Percentiles rank a stretch among this genome's conserved stretches.
Conservation (phyloP, 208 protist genomes). For the Leishmania aethiopica region DNA sequence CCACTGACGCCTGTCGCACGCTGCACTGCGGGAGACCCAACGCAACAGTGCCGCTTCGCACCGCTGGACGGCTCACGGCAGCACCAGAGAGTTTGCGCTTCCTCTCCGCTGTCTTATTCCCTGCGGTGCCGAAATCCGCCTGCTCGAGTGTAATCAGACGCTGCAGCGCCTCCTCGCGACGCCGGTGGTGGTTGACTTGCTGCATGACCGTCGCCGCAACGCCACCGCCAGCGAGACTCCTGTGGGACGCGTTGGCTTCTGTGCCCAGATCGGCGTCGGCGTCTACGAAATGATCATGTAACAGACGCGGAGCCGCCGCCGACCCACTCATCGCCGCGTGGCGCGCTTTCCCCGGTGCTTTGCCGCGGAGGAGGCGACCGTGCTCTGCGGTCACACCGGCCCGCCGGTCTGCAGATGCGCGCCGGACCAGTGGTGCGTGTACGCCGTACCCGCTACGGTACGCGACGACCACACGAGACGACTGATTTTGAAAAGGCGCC, state of each 20-base stretch:
- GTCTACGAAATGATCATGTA: not conserved
- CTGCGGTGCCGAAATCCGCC: conserved; percentile 15
- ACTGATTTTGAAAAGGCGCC: not conserved
- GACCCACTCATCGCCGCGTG: not conserved
- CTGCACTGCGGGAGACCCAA: conserved; percentile 6
- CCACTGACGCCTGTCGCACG: not conserved
- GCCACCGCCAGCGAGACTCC: not conserved
- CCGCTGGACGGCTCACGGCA: not conserved
- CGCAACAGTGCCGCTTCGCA: conserved; percentile 3
- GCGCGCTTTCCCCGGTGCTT: not conserved
- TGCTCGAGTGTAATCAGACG: conserved; percentile 29
- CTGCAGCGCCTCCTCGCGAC: conserved; percentile 44
- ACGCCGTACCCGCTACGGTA: conserved; percentile 14
- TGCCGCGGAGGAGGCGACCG: not conserved
- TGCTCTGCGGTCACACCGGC: not conserved
- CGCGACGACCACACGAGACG: not conserved
- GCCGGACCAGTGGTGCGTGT: conserved; percentile 15
- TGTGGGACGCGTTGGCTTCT: not conserved
- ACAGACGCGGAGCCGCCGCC: not conserved
- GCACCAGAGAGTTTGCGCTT: conserved; percentile 2
- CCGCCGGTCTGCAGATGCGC: not conserved
- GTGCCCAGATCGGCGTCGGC: conserved; percentile 10
- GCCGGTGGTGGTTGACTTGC: conserved; percentile 44
- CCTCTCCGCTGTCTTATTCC: not conserved
- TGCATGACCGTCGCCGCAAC: conserved; percentile 46